phyloP scores from a whole-genome alignment of 306 rosid species.

The Quercus dentata region DNA sequence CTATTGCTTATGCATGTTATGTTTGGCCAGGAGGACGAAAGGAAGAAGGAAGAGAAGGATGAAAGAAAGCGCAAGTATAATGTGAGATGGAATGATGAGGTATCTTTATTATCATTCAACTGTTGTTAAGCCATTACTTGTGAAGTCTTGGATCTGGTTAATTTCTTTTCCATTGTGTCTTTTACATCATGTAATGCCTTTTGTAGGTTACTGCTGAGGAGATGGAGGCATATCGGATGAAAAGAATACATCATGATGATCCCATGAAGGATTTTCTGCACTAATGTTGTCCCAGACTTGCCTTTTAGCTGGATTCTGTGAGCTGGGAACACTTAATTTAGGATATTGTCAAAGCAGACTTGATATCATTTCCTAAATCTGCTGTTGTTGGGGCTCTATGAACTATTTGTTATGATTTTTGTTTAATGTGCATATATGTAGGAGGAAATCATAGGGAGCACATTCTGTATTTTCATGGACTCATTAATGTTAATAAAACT shows the following conservation, averaged over 20 bases:
- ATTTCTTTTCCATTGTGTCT: not conserved
- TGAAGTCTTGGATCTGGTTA: not conserved
- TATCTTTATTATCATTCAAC: not conserved
- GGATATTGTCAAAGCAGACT: not conserved
- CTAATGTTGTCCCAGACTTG: not conserved
- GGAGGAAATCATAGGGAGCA: not conserved
- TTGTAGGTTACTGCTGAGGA: slow-evolving; percentile 47
- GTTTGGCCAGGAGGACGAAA: slow-evolving; percentile 47
- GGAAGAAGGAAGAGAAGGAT: slow-evolving; percentile 58
- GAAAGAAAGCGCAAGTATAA: slow-evolving; percentile 62
- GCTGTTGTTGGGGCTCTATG: not conserved
- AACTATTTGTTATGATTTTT: not conserved
- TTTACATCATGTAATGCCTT: not conserved
- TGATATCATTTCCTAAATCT: no score
- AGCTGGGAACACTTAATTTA: not conserved
- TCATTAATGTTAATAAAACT: no score
- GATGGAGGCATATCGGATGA: slow-evolving; percentile 52
- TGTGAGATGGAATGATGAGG: slow-evolving; percentile 55
- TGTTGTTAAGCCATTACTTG: not conserved
- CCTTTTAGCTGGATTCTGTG: not conserved
- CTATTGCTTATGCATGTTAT: not conserved
- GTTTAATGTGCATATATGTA: not conserved
- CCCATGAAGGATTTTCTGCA: slow-evolving; percentile 50
- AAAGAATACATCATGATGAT: slow-evolving; percentile 49
- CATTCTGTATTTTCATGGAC: no score